Evolutionary conservation across 495 filamentous ascomycete species (phyloP), one percentile per base, ranked within the genome.

Genomic region (Daldinia decipiens): DNA sequence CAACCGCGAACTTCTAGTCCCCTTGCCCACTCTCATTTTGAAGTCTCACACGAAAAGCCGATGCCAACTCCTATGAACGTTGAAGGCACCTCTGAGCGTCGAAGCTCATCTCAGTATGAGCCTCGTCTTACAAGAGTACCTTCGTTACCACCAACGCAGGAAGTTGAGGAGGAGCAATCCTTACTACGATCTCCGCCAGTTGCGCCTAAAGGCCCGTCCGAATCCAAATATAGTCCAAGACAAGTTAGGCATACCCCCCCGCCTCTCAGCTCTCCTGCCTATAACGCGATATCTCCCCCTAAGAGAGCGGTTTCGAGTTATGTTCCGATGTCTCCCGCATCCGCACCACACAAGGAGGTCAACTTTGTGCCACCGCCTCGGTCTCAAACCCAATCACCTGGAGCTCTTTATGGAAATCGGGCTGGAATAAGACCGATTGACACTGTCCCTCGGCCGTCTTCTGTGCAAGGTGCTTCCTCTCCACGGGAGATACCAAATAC

Each of bases 361-460:
- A 79, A 81, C 40, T 77, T 85, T 67, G 81, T 80, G 24, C 86
- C 92, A 17, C 90, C 91, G 8, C 86, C 87, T 54, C 87, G 94
- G 58, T 92, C 94, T 13, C 91, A 93, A 70, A 97, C 95, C 1
- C 93, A 96, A 76, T 97, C 94, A 19, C 95, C 95, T 6, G 87
- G 89, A 34, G 79, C 82, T 7, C 77, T 88, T 43, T 83, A 85
- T 60, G 86, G 87, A 3, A 83, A 83, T 27, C 79, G 85, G 19
- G 74, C 76, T 58, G 75, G 80, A 21, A 53, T 67, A 39, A 86
- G 80, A n/a, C 73, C 80, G 2, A 68, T 81, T 15, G 87, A 92
- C n/a, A 80, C 85, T 17, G 78, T 86, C 39, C 88, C 85, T 65
- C 85, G 91, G 17, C 91, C 92, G 29, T 89, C 91, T 32, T 93